Evolutionary conservation across 805 yeast genomes (phyloP).

Genomic region (Saturnispora serradocipensis): DNA sequence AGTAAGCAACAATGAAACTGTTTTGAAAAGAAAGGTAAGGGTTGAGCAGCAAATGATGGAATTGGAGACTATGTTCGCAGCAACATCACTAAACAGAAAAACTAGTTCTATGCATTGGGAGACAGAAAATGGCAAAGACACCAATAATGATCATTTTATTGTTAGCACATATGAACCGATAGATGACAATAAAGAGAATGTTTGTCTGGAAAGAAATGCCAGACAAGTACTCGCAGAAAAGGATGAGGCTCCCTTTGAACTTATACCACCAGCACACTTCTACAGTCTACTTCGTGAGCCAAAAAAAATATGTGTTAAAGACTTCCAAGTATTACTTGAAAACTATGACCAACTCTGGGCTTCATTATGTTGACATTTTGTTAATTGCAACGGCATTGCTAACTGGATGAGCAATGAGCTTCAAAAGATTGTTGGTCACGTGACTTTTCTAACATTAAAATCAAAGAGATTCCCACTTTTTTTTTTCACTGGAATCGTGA

Average conservation of each 20-base stretch:
- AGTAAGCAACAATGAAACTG: not conserved
- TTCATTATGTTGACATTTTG: not conserved
- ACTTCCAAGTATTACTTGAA: constrained; percentile 7
- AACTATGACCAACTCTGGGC: constrained; percentile 9
- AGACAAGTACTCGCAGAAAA: not conserved
- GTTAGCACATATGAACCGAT: not conserved
- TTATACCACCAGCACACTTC: not conserved
- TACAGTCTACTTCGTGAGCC: not conserved
- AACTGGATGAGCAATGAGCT: not conserved
- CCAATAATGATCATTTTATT: not conserved
- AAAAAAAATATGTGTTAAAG: not conserved
- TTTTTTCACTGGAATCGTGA: constrained; percentile 5
- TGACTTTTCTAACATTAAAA: constrained; percentile 20
- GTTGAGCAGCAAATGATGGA: not conserved
- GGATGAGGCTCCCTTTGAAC: not conserved
- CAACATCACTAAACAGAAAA: not conserved
- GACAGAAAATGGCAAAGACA: not conserved
- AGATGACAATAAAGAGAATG: not conserved
- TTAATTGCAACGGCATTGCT: not conserved
- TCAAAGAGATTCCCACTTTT: constrained; percentile 18
- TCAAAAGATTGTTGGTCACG: constrained; percentile 17
- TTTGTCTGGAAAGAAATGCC: no score
- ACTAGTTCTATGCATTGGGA: not conserved
- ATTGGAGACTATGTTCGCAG: not conserved
- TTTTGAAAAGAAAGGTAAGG: not conserved